These are phyloP conservation scores for Phytophthora lateralis DNA, from an alignment of 352 stramenopile genomes.

Conservation along the genomic window DNA sequence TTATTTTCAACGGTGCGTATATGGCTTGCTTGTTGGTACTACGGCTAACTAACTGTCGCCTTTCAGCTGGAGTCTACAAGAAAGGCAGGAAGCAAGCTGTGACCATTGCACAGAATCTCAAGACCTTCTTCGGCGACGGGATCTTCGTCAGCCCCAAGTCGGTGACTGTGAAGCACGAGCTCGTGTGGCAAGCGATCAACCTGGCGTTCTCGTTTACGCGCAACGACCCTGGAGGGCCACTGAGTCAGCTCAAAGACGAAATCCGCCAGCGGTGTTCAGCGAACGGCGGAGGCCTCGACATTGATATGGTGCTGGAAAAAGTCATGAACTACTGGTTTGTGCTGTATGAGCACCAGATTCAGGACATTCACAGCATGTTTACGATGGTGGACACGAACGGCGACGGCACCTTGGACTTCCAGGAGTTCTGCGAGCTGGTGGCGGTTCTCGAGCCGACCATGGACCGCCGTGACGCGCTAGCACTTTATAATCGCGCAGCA, in stretches of 20 bases:
- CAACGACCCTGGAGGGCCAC: conserved; percentile 43
- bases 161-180: conserved; percentile 57
- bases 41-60: neutral
- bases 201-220: conserved; percentile 72
- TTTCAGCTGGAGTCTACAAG: conserved; percentile 67
- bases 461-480: conserved; percentile 60
- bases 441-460: conserved; percentile 66
- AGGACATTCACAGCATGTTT: conserved; percentile 82
- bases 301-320: conserved; percentile 76
- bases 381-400: conserved; percentile 68
- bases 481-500: conserved; percentile 67
- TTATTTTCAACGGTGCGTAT: conserved; percentile 75
- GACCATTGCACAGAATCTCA: conserved; percentile 72
- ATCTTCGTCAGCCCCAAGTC: conserved; percentile 62
- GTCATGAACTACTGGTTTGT: conserved; percentile 83
- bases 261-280: conserved; percentile 41
- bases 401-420: conserved; percentile 74
- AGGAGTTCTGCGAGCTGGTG: conserved; percentile 75
- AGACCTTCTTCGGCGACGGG: conserved; percentile 70
- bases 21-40: neutral
- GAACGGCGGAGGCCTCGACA: conserved; percentile 45
- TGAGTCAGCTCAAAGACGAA: conserved; percentile 66
- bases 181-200: conserved; percentile 74
- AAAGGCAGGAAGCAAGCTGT: conserved; percentile 70
- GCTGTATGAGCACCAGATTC: conserved; percentile 78